phyloP scores from a whole-genome alignment of 2,329 filamentous ascomycete genomes.

The Pyricularia grisea region DNA sequence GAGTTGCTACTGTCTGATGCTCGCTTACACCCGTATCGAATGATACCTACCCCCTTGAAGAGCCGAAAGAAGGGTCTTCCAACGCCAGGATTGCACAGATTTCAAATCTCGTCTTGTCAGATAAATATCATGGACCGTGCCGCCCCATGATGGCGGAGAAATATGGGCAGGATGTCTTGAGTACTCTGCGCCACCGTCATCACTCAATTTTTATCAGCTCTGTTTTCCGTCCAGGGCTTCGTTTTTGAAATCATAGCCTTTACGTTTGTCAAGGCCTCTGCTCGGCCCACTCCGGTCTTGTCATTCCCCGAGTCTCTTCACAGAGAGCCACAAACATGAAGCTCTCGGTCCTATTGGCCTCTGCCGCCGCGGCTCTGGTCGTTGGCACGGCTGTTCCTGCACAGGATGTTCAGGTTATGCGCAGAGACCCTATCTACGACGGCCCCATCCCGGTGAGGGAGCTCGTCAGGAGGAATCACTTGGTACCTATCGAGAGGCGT shows the following conservation, averaged over 20 bases:
- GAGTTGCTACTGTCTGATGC: not conserved
- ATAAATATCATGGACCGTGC: not conserved
- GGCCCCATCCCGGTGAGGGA: slow-evolving; percentile 1
- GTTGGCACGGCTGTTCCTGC: not conserved
- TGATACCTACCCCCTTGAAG: not conserved
- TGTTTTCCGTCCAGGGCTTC: not conserved
- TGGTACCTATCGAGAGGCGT: slow-evolving; percentile 4
- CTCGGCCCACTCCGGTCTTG: not conserved
- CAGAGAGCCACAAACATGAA: not conserved
- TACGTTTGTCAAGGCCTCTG: not conserved
- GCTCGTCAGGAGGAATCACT: not conserved
- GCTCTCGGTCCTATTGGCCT: not conserved
- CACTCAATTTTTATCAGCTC: not conserved
- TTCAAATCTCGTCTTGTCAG: not conserved
- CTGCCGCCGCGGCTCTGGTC: not conserved
- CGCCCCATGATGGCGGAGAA: not conserved
- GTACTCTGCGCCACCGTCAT: not conserved
- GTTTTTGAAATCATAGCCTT: not conserved
- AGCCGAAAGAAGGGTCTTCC: not conserved
- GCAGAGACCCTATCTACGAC: not conserved
- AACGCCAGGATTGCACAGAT: not conserved
- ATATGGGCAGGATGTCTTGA: not conserved
- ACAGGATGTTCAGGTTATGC: not conserved
- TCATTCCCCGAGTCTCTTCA: not conserved
- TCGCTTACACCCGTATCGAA: not conserved